Evolutionary conservation across 495 filamentous ascomycete genomes (phyloP).

Genomic region (Immersiella caudata): DNA sequence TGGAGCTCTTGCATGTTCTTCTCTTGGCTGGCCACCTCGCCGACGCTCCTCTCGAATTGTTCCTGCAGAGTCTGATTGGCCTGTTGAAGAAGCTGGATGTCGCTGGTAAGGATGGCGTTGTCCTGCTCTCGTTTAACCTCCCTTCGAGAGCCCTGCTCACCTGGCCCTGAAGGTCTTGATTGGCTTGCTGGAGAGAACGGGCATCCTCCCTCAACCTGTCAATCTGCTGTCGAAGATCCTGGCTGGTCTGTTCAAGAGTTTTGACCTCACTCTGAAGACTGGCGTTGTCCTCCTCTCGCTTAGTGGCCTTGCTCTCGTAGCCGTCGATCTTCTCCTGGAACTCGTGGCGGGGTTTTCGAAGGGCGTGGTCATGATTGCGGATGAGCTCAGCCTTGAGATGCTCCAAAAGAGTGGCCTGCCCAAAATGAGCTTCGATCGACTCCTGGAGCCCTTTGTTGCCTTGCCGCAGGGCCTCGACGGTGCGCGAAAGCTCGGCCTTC

Average conservation of each 20-base stretch:
- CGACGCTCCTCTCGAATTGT: background rate
- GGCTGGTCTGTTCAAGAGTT: no score
- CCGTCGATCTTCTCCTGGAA: background rate
- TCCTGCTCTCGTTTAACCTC: background rate
- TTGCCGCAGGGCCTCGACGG: background rate
- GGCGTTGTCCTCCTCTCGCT: no score
- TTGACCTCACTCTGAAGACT: no score
- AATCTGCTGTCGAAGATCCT: no score
- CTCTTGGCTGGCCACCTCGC: background rate
- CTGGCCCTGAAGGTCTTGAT: no score
- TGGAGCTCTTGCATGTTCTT: background rate
- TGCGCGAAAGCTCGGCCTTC: background rate
- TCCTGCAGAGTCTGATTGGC: background rate
- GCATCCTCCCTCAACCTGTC: no score
- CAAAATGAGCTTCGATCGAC: background rate
- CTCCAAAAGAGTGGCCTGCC: background rate
- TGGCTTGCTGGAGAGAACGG: no score
- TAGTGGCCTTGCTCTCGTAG: no score
- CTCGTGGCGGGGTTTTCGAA: background rate
- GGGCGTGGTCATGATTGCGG: background rate
- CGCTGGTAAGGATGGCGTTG: background rate
- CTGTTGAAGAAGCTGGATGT: background rate
- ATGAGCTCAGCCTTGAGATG: background rate
- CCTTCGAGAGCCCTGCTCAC: no score
- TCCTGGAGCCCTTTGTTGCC: background rate